A percentile compares a stretch with the other conserved stretches of the same genome.
phyloP scores from a whole-genome alignment of 805 yeast genomes.

The Yarrowia bubula region DNA sequence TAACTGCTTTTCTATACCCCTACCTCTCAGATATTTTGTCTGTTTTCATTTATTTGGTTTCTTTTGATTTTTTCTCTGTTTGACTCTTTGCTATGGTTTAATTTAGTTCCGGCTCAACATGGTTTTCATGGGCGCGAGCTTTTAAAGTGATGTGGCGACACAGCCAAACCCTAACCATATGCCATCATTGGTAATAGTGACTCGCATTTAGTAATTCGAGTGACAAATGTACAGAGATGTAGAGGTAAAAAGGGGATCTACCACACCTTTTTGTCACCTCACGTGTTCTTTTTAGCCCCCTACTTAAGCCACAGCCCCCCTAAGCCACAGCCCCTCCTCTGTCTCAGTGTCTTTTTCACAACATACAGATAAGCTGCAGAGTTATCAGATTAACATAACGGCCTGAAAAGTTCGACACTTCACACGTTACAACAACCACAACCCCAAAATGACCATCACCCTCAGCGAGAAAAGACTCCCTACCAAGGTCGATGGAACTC shows the following conservation, averaged over 20 bases:
- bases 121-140: neutral
- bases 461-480: slow-evolving; percentile 16
- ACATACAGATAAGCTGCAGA: slow-evolving; percentile 14
- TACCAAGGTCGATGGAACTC: slow-evolving; percentile 17
- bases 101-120: neutral
- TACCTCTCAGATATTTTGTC: no score
- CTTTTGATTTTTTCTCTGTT: no score
- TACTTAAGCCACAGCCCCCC: neutral
- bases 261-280: neutral
- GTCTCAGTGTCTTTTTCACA: neutral
- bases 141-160: slow-evolving; percentile 5
- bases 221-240: no score
- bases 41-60: neutral
- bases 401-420: neutral
- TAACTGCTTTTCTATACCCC: neutral
- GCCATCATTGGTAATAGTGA: neutral
- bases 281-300: neutral
- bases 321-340: neutral
- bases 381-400: slow-evolving; percentile 1
- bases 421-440: neutral
- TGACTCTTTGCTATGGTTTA: no score
- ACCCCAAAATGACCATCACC: slow-evolving; percentile 6
- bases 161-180: neutral
- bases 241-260: no score
- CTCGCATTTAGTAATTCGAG: neutral